Percentiles rank a stretch among this genome's conserved stretches.
phyloP scores from a whole-genome alignment of 2,329 filamentous ascomycete genomes.

The Orbilia oligospora region DNA sequence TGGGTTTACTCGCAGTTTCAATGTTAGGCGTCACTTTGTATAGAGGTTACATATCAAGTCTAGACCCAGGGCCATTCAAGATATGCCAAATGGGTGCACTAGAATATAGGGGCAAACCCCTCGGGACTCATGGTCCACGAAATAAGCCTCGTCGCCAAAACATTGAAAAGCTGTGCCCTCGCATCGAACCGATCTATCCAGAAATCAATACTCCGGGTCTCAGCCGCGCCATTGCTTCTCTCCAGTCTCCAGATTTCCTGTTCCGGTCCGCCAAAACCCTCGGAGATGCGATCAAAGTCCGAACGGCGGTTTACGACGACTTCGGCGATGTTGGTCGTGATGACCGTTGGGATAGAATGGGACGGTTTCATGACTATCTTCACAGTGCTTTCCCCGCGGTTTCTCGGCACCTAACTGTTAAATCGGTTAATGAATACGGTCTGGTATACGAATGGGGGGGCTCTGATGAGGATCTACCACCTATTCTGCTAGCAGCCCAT shows the following conservation, averaged over 20 bases:
- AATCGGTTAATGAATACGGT: conserved; percentile 74
- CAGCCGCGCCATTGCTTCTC: not conserved
- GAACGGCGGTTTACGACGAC: conserved; percentile 73
- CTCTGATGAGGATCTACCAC: conserved; percentile 70
- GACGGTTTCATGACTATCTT: conserved; percentile 71
- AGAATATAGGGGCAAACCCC: not conserved
- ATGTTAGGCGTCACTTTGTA: not conserved
- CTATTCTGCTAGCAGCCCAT: conserved; percentile 75
- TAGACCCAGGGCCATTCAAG: not conserved
- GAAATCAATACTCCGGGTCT: not conserved
- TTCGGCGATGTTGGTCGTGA: conserved; percentile 73
- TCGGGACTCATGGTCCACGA: not conserved
- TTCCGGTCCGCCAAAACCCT: conserved; percentile 64
- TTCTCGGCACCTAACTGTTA: conserved; percentile 69
- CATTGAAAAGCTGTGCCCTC: conserved; percentile 19
- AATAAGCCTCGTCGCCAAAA: not conserved
- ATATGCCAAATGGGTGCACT: not conserved
- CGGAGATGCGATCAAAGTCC: conserved; percentile 71
- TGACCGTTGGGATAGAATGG: conserved; percentile 74
- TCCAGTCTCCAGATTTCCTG: conserved; percentile 21
- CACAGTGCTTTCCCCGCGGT: conserved; percentile 71
- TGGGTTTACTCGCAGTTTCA: not conserved
- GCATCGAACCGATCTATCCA: conserved; percentile 23
- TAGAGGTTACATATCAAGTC: not conserved
- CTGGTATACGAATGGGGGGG: conserved; percentile 74